phyloP scores from a whole-genome alignment of 2,329 filamentous ascomycete species.

The Lasiodiplodia hormozganensis region DNA sequence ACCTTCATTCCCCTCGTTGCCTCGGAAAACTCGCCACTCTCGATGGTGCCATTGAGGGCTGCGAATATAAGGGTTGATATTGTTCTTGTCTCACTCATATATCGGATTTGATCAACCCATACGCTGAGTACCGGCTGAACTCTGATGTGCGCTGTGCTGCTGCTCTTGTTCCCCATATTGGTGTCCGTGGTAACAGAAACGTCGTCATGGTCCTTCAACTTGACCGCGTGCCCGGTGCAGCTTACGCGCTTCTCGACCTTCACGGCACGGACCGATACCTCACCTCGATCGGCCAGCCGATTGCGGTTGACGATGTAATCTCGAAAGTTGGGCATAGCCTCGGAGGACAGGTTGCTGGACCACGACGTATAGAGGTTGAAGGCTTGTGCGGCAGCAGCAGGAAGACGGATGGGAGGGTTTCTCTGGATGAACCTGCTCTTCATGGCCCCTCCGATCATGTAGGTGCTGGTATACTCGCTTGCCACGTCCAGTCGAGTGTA shows the following conservation, averaged over 20 bases:
- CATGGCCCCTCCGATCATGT: constrained; percentile 12
- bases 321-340: constrained; percentile 16
- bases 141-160: constrained; percentile 12
- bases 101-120: constrained; percentile 22
- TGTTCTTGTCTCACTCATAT: constrained; percentile 10
- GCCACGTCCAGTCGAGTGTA: constrained; percentile 3
- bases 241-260: constrained; percentile 7
- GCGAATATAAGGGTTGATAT: constrained; percentile 25
- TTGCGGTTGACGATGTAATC: constrained; percentile 21
- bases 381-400: not conserved
- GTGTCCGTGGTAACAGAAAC: not conserved
- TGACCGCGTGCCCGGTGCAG: constrained; percentile 16
- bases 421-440: constrained; percentile 7
- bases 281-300: not conserved
- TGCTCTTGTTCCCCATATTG: not conserved
- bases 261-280: constrained; percentile 21
- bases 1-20: not conserved
- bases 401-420: constrained; percentile 6
- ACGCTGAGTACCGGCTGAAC: constrained; percentile 22
- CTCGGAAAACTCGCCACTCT: not conserved
- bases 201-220: not conserved
- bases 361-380: constrained; percentile 21
- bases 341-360: constrained; percentile 6
- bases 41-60: constrained; percentile 20
- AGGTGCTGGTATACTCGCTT: constrained; percentile 2